Evolutionary conservation across 1,284 basidiomycete species (phyloP), one percentile per base, ranked within the genome.

Genomic region (Laetiporus sulphureus): DNA sequence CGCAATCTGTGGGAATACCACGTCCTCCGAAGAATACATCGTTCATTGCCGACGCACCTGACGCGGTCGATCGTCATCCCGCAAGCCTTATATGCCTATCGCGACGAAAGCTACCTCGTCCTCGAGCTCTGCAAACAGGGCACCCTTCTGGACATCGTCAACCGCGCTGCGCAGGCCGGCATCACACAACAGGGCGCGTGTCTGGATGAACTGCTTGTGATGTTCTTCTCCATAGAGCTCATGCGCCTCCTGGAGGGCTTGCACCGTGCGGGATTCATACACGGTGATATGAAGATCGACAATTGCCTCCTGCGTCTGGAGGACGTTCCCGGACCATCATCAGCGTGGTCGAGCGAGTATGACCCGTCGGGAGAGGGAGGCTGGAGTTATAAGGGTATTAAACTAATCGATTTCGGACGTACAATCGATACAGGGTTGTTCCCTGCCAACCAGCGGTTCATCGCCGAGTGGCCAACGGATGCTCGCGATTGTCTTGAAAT

Each of bases 281-380:
- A 99, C 56, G 95, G 96, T 32, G 96, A 99, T 66, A 74, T 99
- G 54, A 99, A 99, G 73, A 97, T 98, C 59, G 96, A 99, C 69
- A 99, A 99, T 65, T 97, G 94, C 60, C 75, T 99, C 11, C 70
- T 99, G 6, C 81, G 96, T 3, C 72, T 99, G 21, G 88, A 92
- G 52, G 83, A 91, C 38, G 77, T 88, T 2, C 81, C 85, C 0
- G 82, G 79, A 13, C 82, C 80, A 2, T 64, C 72, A 0, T 68
- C 79, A 3, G 70, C 75, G 0, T 94, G 95, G 87, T 75, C 80
- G 2, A 68, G 76, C 40, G 64, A 71, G 18, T 99, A 98, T 65
- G 72, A 81, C 35, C 76, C 83, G 2, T 67, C 72, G 0, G 94
- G 95, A 13, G 74, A 72, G 5, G 73, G 78, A 24, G 94, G 94